Evolutionary conservation across 306 rosid species (phyloP).

Genomic region (barrel medic (Medicago truncatula)): DNA sequence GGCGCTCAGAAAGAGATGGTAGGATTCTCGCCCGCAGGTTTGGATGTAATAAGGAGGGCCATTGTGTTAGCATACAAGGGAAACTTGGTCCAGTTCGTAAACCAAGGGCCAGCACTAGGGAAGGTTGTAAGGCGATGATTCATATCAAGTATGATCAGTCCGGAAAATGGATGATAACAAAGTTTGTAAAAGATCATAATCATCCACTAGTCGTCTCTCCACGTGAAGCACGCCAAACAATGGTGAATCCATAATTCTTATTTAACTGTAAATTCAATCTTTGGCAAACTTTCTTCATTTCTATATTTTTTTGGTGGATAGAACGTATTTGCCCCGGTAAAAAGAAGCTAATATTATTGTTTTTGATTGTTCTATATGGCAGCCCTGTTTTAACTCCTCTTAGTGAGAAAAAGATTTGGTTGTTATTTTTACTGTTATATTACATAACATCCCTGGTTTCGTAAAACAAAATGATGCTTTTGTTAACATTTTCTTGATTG

Average conservation of each 20-base stretch:
- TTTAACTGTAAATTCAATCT: slow-evolving; percentile 1
- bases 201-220: slow-evolving; percentile 86
- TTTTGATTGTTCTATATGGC: not conserved
- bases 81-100: slow-evolving; percentile 78
- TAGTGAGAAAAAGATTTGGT: not conserved
- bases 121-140: slow-evolving; percentile 97
- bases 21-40: slow-evolving; percentile 94
- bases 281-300: not conserved
- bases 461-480: slow-evolving; percentile 18
- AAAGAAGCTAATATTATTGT: no score
- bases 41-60: slow-evolving; percentile 94
- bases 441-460: not conserved
- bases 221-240: slow-evolving; percentile 95
- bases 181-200: slow-evolving; percentile 91
- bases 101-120: slow-evolving; percentile 90
- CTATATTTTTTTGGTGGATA: no score
- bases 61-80: slow-evolving; percentile 81
- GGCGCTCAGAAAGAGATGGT: slow-evolving; percentile 96
- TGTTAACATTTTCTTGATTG: slow-evolving; percentile 22
- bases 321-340: no score
- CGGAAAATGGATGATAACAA: slow-evolving; percentile 92
- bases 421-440: not conserved
- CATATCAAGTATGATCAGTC: slow-evolving; percentile 86
- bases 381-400: not conserved
- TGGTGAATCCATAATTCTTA: slow-evolving; percentile 63